Conservation (phyloP, 1,284 basidiomycete species). For the Flammula alnicola region DNA sequence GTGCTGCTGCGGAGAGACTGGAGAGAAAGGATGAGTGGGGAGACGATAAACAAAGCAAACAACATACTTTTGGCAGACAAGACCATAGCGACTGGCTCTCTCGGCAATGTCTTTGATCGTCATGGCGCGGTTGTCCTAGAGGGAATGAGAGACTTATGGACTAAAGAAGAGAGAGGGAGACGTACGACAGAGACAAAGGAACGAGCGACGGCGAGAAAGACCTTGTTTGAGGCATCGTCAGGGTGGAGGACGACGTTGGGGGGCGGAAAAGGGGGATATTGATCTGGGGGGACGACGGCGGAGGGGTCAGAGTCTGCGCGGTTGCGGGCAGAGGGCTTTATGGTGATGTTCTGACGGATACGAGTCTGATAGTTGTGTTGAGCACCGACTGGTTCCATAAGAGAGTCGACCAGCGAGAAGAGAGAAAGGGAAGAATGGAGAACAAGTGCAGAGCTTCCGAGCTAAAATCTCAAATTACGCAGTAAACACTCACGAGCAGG, state of each 20-base stretch:
- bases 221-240: conserved; percentile 71
- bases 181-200: conserved; percentile 74
- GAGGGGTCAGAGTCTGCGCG: conserved; percentile 26
- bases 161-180: conserved; percentile 27
- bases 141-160: conserved; percentile 19
- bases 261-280: conserved; percentile 55
- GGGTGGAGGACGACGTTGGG: conserved; percentile 67
- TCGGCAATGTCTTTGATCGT: conserved; percentile 83
- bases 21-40: conserved; percentile 17
- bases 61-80: conserved; percentile 75
- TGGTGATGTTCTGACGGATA: conserved; percentile 54
- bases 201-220: conserved; percentile 71
- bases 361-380: conserved; percentile 57
- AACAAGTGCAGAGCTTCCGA: conserved; percentile 7
- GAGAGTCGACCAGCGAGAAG: conserved; percentile 15
- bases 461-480: conserved; percentile 24
- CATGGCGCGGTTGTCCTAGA: conserved; percentile 77
- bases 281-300: conserved; percentile 16
- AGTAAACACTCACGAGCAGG: conserved; percentile 19
- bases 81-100: conserved; percentile 62
- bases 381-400: conserved; percentile 24
- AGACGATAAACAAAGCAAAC: conserved; percentile 8
- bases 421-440: conserved; percentile 23
- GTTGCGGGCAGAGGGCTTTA: conserved; percentile 40
- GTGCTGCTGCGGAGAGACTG: conserved; percentile 75